phyloP scores from a whole-genome alignment of 305 asterid genomes.

The Fraxinus latifolia region DNA sequence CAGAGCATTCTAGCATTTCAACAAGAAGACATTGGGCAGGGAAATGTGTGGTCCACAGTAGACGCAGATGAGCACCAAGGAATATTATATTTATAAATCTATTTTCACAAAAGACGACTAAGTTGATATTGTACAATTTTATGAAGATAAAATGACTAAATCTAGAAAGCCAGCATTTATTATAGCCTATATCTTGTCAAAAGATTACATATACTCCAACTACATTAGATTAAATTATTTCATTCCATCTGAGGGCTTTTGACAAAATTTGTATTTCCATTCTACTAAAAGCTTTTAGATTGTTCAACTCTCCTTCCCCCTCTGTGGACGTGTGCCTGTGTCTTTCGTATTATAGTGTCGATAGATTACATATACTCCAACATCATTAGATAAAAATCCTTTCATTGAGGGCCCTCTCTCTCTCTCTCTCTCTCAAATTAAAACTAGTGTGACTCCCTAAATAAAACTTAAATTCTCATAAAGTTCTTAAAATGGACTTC shows the following conservation, averaged over 20 bases:
- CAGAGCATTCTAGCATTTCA: background rate
- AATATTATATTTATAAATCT: background rate
- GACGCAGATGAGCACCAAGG: background rate
- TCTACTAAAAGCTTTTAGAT: background rate
- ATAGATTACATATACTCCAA: background rate
- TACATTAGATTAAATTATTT: background rate
- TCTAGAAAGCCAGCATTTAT: background rate
- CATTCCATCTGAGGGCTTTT: background rate
- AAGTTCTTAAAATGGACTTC: background rate
- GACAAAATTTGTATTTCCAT: background rate
- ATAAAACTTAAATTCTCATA: background rate
- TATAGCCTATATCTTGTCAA: background rate
- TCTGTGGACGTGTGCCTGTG: background rate
- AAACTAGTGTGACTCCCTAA: background rate
- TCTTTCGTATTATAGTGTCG: background rate
- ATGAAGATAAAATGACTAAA: background rate
- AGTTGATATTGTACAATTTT: background rate
- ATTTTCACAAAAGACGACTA: background rate
- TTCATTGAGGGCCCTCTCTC: background rate
- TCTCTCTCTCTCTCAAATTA: background rate
- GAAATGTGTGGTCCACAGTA: background rate
- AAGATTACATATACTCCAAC: background rate
- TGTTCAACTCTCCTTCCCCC: background rate
- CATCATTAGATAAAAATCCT: background rate
- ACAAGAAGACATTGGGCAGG: background rate